Evolutionary conservation across 768 basidiomycete genomes (phyloP), one percentile per base, ranked within the genome.

Genomic region (Lactifluus rugatus): DNA sequence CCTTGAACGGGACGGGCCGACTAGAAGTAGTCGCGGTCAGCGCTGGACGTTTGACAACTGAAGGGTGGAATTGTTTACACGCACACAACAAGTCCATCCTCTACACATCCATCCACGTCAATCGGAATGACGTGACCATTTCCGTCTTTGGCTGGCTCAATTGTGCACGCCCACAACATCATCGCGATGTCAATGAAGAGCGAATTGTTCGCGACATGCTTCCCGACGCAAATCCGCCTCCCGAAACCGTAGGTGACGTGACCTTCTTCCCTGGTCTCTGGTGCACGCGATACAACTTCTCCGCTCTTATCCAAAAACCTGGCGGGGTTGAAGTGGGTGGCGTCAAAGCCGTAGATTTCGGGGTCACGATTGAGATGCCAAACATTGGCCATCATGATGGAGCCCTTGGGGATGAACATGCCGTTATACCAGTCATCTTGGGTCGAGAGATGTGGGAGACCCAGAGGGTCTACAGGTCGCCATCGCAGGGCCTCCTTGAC

Each of bases 401-500:
- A 32, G 3, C 48, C 56, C 45, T 62, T 57, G 16, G 52, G 41
- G n/a, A 64, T 55, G 44, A 62, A 58, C 52, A 62, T 51, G 23
- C 56, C 48, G 10, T 61, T 52, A n/a, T 55, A 61, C 48, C 37
- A 44, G 39, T 62, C 52, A 39, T 63, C 60, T 11, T 61, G 55
- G 8, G 52, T 51, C 3, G 57, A 59, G 36, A 46, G 53, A 55
- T 62, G 61, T 13, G 56, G 56, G 11, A 54, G 34, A 31, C 48
- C 61, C 16, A 62, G 39, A 16, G 61, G 50, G 16, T 54, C 57
- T 39, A 58, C 57, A 10, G 61, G 57, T 23, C 48, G 41, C 61
- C 61, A 50, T 11, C 52, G 56, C n/a, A 61, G 19, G 17, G 56
- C 52, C 17, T 62, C 61, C 37, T 62, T 62, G 46, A 62, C 57